phyloP scores from a whole-genome alignment of 495 filamentous ascomycete genomes.

The Thermochaetoides thermophila region DNA sequence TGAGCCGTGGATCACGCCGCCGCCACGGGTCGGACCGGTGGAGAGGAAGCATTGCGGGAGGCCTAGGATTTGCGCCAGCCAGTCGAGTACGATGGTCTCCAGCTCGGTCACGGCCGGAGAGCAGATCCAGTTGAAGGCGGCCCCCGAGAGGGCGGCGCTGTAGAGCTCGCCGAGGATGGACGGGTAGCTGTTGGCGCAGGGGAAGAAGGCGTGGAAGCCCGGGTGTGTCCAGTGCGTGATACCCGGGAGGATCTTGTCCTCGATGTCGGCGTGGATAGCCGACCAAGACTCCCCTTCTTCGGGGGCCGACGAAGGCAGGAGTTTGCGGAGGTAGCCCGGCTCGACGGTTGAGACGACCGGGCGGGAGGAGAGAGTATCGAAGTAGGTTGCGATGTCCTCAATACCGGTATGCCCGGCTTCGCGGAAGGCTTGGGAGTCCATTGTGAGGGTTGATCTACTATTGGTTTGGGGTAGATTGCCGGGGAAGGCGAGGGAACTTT shows the following conservation, averaged over 20 bases:
- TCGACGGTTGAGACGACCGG: slow-evolving; percentile 63
- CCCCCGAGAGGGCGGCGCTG: slow-evolving; percentile 70
- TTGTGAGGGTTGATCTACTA: no score
- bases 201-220: slow-evolving; percentile 95
- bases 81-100: slow-evolving; percentile 81
- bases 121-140: slow-evolving; percentile 96
- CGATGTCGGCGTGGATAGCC: slow-evolving; percentile 72
- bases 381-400: slow-evolving; percentile 78
- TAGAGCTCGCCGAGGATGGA: slow-evolving; percentile 91
- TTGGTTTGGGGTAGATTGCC: background rate
- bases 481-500: background rate
- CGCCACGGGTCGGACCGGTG: slow-evolving; percentile 54
- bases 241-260: slow-evolving; percentile 79
- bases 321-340: slow-evolving; percentile 73
- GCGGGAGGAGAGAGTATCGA: slow-evolving; percentile 54
- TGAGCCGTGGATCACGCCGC: slow-evolving; percentile 89
- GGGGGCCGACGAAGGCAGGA: slow-evolving; percentile 63
- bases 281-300: slow-evolving; percentile 61
- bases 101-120: slow-evolving; percentile 90
- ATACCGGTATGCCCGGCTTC: slow-evolving; percentile 68
- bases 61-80: slow-evolving; percentile 61
- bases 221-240: slow-evolving; percentile 80
- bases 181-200: slow-evolving; percentile 68
- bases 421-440: slow-evolving; percentile 75
- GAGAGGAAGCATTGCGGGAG: slow-evolving; percentile 68